Base-by-base conservation (phyloP, 805 yeast species). In the Nakazawaea molendinolei region DNA sequence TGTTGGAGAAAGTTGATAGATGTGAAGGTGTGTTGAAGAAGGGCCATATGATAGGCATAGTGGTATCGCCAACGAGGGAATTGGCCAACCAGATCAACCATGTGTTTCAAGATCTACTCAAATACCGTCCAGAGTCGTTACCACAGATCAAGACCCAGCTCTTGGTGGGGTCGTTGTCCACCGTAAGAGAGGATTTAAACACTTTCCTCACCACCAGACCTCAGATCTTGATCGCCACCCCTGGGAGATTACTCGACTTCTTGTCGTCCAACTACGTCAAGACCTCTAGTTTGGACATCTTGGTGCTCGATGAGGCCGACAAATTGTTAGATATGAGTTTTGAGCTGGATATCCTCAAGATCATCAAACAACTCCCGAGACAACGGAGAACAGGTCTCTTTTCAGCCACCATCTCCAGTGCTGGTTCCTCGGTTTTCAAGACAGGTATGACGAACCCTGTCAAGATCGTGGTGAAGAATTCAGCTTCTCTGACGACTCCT, bases 381-480 rank as follows among this genome's bases (percentile, higher is more conserved):
- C 98, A 90, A 60, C 76, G 95, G 50, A 70, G 98, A 50, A 86
- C 95, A 0, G 98, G 97, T 1, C 63, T 90, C 14, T 90, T 90
- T 52, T 86, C 96, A 1, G 98, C 98, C 2, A 92, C 98, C 0
- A 76, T 92, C 34, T 74, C 84, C 5, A 78, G 84, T 38, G 92
- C 95, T 0, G 86, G 92, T 8, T 67, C 72, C 23, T 74, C 76
- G 34, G 74, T 92, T 18, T 86, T 86, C 53, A 76, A 82, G 40
- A 80, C 95, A 1, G 97, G 97, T 13, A 75, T 92, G 74, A 71
- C 95, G 37, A 90, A 92, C 53, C 98, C 98, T 0, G 94, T 90
- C 9, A 83, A 79, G 50, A 71, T 92, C 21, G 73, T 80, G 2
- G 98, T 90, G 15, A 81, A 75, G 44, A 69, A 82, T 2, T 61